Conservation (phyloP, 257 asterid genomes). For the Solanum sitiens region DNA sequence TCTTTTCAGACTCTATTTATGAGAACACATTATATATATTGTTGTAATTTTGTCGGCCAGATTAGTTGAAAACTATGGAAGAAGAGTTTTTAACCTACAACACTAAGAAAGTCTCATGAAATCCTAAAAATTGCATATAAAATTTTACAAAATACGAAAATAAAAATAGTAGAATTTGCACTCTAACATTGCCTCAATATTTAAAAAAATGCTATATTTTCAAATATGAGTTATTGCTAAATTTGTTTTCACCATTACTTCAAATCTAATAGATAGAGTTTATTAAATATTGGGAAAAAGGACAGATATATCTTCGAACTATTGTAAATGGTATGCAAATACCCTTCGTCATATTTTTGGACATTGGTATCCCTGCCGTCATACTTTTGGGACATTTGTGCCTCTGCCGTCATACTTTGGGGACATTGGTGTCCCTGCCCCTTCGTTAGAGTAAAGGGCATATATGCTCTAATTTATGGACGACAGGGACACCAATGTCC, state of each 20-base stretch:
- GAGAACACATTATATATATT: not conserved
- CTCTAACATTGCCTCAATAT: not conserved
- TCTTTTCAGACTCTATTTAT: not conserved
- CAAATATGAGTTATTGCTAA: not conserved
- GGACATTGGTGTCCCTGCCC: no score
- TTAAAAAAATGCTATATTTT: not conserved
- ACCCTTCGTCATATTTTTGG: no score
- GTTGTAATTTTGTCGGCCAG: not conserved
- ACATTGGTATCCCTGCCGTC: rapidly evolving
- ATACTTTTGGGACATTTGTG: no score
- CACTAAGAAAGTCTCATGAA: not conserved
- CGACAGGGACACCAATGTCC: rapidly evolving
- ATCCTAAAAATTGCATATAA: not conserved
- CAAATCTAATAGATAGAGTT: no score
- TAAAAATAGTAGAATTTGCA: no score
- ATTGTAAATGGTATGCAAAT: no score
- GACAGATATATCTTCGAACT: no score
- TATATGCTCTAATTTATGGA: no score
- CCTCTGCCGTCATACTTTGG: no score
- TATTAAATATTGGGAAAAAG: no score
- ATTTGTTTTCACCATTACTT: not conserved
- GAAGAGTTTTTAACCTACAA: not conserved
- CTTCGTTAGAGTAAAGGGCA: no score
- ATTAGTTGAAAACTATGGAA: not conserved
- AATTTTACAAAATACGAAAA: no score